phyloP scores from a whole-genome alignment of 805 yeast genomes.

The Candida nonsorbophila region DNA sequence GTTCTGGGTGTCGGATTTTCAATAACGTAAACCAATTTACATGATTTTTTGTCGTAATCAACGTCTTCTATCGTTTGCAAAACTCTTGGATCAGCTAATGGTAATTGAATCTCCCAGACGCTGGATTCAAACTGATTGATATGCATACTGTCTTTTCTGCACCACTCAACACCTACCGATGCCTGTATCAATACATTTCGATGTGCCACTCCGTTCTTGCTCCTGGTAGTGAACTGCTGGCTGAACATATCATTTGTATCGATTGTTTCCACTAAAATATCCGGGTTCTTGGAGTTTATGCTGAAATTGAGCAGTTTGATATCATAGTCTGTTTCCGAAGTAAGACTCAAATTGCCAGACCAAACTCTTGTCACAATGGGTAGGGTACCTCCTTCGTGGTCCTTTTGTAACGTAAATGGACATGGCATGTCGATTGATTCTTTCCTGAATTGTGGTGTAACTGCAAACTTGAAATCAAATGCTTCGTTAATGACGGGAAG shows the following conservation, averaged over 20 bases:
- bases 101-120: constrained; percentile 50
- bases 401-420: constrained; percentile 23
- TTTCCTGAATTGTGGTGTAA: constrained; percentile 23
- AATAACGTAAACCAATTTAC: constrained; percentile 43
- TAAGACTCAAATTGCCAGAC: constrained; percentile 16
- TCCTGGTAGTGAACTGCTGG: constrained; percentile 29
- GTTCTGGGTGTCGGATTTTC: constrained; percentile 75
- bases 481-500: constrained; percentile 20
- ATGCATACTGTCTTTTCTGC: constrained; percentile 13
- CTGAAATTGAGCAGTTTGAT: constrained; percentile 4
- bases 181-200: constrained; percentile 29
- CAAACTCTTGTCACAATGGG: constrained; percentile 26
- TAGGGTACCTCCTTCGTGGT: constrained; percentile 17
- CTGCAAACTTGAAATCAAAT: constrained; percentile 16
- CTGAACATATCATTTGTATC: constrained; percentile 1
- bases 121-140: constrained; percentile 25
- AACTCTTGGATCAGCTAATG: constrained; percentile 67
- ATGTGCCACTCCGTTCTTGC: constrained; percentile 33
- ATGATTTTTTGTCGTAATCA: constrained; percentile 11
- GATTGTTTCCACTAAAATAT: constrained; percentile 14
- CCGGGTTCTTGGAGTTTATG: constrained; percentile 21
- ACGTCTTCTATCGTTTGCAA: constrained; percentile 33
- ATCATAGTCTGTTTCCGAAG: constrained; percentile 5
- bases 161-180: constrained; percentile 25
- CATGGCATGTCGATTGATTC: constrained; percentile 28